Evolutionary conservation across 78 protist genomes (phyloP), one percentile per base, ranked within the genome.

Genomic region (Tieghemostelium lacteum): DNA sequence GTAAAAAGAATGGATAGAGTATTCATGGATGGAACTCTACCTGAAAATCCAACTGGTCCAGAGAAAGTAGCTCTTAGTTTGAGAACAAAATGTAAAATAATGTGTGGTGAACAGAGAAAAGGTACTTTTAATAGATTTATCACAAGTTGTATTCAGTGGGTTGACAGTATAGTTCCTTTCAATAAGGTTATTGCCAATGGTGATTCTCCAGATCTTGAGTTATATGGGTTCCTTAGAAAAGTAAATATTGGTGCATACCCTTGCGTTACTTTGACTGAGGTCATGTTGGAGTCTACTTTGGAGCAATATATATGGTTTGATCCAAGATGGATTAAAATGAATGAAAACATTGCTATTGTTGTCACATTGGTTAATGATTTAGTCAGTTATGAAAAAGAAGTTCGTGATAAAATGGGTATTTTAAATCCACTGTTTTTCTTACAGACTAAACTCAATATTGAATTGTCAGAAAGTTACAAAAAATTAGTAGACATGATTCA

Each of bases 301-400:
- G 91, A 83, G 3, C 49, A 33, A 16, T 83, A 36, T 22, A 60
- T 83, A 0, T 83, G 91, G 91, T 66, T 45, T 1, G 76, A 66
- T 26, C 91, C 91, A 69, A 66, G 75, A 70, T 83, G 91, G 91
- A n/a, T 83, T 4, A 83, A 83, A 45, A 83, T 83, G 91, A 83
- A 83, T 34, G 91, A 83, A 69, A 52, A 83, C 36, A 83, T 83
- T 70, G 91, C 91, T 0, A 83, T 83, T 50, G 75, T 83, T 19
- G 75, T 73, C 10, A 83, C 91, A 3, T 58, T 83, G 28, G 69
- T 83, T 14, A 83, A 83, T 29, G 91, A 83, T 60, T 45, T 83
- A 7, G 91, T 83, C 0, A 58, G 73, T 0, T 83, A 83, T 60
- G 91, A 83, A 52, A 83, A 83, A 58, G 91, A 83, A 45, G 91